Conservation (phyloP, 2,329 filamentous ascomycete genomes). For the Verticillium longisporum region DNA sequence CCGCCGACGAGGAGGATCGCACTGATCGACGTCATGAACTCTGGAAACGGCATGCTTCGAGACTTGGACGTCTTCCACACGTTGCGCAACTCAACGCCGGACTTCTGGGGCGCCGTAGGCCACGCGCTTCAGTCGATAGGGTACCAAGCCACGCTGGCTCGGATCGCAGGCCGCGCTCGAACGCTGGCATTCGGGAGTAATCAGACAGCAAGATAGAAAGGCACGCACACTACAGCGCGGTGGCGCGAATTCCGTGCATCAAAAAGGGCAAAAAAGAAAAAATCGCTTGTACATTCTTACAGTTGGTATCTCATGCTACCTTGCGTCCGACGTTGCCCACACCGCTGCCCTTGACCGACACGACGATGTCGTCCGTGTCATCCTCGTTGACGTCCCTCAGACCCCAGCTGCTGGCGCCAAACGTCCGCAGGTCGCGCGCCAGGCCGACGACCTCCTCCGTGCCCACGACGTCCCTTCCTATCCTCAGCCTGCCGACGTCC, state of each 20-base stretch:
- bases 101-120: constrained; percentile 39
- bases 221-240: not conserved
- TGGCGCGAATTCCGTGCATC: not conserved
- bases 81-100: constrained; percentile 37
- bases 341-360: constrained; percentile 88
- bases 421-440: constrained; percentile 78
- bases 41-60: constrained; percentile 47
- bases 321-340: constrained; percentile 95
- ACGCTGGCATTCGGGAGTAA: constrained; percentile 7
- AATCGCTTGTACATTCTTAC: not conserved
- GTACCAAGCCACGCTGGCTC: constrained; percentile 47
- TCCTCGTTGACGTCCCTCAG: constrained; percentile 66
- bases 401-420: constrained; percentile 88
- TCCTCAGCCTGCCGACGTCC: constrained; percentile 79
- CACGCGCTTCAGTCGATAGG: constrained; percentile 47
- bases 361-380: constrained; percentile 66
- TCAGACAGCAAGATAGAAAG: constrained; percentile 4
- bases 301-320: constrained; percentile 46
- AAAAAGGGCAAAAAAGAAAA: not conserved
- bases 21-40: constrained; percentile 41
- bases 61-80: constrained; percentile 47
- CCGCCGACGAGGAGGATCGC: constrained; percentile 16
- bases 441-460: constrained; percentile 74
- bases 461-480: constrained; percentile 76
- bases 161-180: constrained; percentile 4